Evolutionary conservation across 495 filamentous ascomycete species (phyloP), one percentile per base, ranked within the genome.

Genomic region (Penicillium psychrofluorescens): DNA sequence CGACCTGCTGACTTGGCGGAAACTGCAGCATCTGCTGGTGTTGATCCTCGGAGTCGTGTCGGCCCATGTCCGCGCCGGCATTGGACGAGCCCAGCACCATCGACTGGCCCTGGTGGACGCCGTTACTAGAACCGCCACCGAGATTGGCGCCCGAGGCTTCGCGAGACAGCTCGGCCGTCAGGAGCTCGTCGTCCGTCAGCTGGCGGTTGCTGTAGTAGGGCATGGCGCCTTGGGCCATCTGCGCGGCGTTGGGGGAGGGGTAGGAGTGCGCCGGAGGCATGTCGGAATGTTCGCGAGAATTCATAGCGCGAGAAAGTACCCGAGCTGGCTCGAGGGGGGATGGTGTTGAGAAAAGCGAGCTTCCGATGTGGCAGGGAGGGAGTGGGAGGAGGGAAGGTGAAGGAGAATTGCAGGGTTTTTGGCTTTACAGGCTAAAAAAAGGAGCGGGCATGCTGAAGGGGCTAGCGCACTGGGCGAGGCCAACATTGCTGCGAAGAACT

Each of bases 21-120:
- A 72, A 73, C 40, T 65, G 64, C 9, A 74, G 61, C 61, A 71
- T 70, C 50, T 71, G 62, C 31, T 72, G 68, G 43, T 73, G 67
- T 45, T 71, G 67, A 44, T 73, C 70, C 22, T 63, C 59, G 27
- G 62, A 64, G 4, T 63, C 55, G 27, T 58, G 53, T 14, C 59
- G 69, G 41, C 66, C 66, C 59, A 71, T 62, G 40, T 70, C 68
- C 22, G 22, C 22, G 22, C 58, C 55, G 10, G 61, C 55, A 48
- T 70, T 70, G 10, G 59, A 64, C 14, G 68, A 64, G 27, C 68
- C 60, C 38, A 71, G 32, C 0, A 71, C 68, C 68, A 70, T 68
- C 33, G 59, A 66, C 43, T 68, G 67, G 30, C 58, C 56, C 45
- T 67, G 63, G 15, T 66, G 65, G 28, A 70, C 62, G 8, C 67